Evolutionary conservation across 345 rosid species (phyloP).

Genomic region (Euclidium syriacum): DNA sequence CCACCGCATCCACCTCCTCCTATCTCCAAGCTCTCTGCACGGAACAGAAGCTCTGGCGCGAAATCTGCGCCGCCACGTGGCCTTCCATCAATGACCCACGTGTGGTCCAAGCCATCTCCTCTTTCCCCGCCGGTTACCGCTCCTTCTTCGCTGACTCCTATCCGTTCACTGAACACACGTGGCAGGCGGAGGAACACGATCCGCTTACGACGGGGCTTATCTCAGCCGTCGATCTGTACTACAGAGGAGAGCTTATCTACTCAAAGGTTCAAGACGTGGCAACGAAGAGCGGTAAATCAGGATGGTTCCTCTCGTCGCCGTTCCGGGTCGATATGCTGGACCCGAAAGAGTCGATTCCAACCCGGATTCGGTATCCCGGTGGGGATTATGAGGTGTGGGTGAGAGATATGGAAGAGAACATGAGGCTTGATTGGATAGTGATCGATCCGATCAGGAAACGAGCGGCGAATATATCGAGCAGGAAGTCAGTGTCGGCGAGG

Average conservation of each 20-base stretch:
- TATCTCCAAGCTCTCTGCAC: constrained; percentile 48
- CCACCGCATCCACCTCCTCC: constrained; percentile 51
- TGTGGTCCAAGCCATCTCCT: constrained; percentile 37
- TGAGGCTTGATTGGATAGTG: constrained; percentile 59
- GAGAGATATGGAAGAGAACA: constrained; percentile 41
- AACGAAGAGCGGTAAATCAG: constrained; percentile 30
- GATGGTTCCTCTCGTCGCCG: constrained; percentile 55
- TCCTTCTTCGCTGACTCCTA: constrained; percentile 63
- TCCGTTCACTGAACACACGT: constrained; percentile 37
- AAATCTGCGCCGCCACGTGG: constrained; percentile 53
- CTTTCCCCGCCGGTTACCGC: constrained; percentile 46
- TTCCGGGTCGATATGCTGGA: constrained; percentile 59
- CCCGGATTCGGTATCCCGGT: constrained; percentile 28
- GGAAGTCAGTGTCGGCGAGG: constrained; percentile 49
- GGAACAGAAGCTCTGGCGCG: constrained; percentile 53
- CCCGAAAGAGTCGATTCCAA: constrained; percentile 37
- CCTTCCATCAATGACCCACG: constrained; percentile 49
- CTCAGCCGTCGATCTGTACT: constrained; percentile 73
- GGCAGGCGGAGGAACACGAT: background rate
- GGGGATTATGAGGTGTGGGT: constrained; percentile 40
- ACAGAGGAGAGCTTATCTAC: constrained; percentile 33
- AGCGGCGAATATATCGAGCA: constrained; percentile 54
- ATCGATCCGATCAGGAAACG: constrained; percentile 58
- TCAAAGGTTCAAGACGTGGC: constrained; percentile 47
- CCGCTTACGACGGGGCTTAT: constrained; percentile 31